Base-by-base conservation (phyloP, 176 grass and related monocot genomes). In the Otatea glauca region DNA sequence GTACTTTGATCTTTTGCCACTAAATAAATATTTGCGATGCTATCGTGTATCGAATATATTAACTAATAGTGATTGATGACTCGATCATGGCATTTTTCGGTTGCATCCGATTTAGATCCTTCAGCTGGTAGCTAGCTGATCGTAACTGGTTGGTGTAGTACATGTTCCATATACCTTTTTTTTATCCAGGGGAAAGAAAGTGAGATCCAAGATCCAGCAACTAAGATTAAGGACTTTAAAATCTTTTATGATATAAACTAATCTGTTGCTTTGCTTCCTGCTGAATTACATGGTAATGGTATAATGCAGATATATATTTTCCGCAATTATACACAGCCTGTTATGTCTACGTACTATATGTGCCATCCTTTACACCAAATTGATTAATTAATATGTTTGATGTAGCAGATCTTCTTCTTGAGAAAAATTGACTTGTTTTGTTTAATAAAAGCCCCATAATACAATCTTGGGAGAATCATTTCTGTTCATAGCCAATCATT, bases 41-140 rank as follows among this genome's bases (percentile, higher is more conserved):
- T 69, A 81, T 37, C 51, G 62, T 53, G 41, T 76, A 75, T 63
- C 51, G 21, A 89, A 70, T 76, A 50, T 16, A 16, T 48, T 16
- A 16, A 24, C 13, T 72, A 39, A 68, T 21, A 9, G 5, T 17
- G 4, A 27, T 62, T 1, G 10, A 27, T 25, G 23, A 0, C 58
- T 25, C 58, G 9, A 25, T 61, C 42, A n/a, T 9, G 45, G 6
- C 83, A 86, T 71, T 86, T 89, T 55, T 77, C 53, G 53, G 77
- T 81, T 89, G 83, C 83, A 76, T 85, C 77, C 62, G 53, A 89
- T 62, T 51, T 84, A 83, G 80, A 77, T 88, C 54, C 74, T 78
- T 88, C 66, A 41, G 47, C 77, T 81, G 77, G 47, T 81, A 65
- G 81, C 66, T 35, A 37, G 35, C 35, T 6, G 34, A 47, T 35